Conservation (phyloP, 805 yeast species). For the Zygotorulaspora chibaensis region DNA sequence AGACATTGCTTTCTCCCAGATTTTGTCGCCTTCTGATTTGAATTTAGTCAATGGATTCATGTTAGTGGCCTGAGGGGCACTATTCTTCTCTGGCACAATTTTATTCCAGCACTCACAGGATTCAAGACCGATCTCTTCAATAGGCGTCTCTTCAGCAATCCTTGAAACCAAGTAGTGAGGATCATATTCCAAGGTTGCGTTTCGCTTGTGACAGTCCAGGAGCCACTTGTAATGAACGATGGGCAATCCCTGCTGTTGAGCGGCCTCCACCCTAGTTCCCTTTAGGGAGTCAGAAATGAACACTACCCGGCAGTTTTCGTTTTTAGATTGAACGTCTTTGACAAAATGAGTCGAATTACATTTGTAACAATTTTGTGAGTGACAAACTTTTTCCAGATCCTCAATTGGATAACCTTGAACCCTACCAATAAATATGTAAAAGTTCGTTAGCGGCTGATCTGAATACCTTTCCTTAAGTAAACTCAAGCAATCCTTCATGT, state of each 20-base stretch:
- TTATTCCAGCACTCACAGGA: conserved; percentile 32
- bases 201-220: conserved; percentile 37
- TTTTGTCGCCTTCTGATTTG: conserved; percentile 27
- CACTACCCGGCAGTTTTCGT: conserved; percentile 14
- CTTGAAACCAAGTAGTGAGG: conserved; percentile 29
- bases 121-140: conserved; percentile 32
- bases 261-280: conserved; percentile 35
- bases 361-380: conserved; percentile 13
- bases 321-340: conserved; percentile 13
- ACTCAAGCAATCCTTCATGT: conserved; percentile 13
- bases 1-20: conserved; percentile 31
- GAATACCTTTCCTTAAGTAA: conserved; percentile 18
- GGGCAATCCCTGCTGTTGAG: conserved; percentile 38
- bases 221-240: conserved; percentile 45
- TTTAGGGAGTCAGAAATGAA: conserved; percentile 29
- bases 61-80: conserved; percentile 1
- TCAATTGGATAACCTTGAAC: conserved; percentile 10
- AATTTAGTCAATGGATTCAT: conserved; percentile 21
- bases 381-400: conserved; percentile 16
- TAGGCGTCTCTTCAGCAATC: conserved; percentile 12
- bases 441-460: conserved; percentile 22
- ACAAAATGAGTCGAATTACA: conserved; percentile 20
- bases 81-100: conserved; percentile 3
- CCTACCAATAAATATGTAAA: conserved; percentile 31
- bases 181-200: conserved; percentile 39